Evolutionary conservation across 306 rosid genomes (phyloP).

Genomic region (Inga oerstediana): DNA sequence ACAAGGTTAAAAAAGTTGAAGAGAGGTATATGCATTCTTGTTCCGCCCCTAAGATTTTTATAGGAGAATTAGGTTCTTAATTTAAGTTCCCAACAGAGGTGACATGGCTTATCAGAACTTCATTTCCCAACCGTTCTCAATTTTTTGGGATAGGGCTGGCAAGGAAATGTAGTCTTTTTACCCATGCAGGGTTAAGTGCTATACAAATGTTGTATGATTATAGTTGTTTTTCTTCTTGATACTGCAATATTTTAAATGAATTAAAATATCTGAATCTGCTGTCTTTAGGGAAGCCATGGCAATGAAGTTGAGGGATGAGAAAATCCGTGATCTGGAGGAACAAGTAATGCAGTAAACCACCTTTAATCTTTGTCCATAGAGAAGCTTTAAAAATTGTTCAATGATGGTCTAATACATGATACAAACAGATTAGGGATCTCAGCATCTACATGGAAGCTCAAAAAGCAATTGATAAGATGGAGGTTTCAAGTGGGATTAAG

Average conservation of each 20-base stretch:
- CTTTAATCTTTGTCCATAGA: conserved; percentile 20
- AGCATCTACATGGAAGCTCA: conserved; percentile 76
- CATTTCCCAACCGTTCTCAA: background rate
- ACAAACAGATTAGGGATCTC: conserved; percentile 81
- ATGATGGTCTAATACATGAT: conserved; percentile 32
- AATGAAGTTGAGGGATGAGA: conserved; percentile 52
- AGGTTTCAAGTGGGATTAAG: conserved; percentile 71
- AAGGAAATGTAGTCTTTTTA: background rate
- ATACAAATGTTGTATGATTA: background rate
- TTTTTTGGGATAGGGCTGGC: background rate
- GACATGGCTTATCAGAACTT: background rate
- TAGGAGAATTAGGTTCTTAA: background rate
- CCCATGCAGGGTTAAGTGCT: conserved; percentile 2
- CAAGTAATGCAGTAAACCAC: conserved; percentile 58
- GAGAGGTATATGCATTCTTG: conserved; percentile 57
- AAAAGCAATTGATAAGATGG: conserved; percentile 65
- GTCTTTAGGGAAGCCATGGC: conserved; percentile 67
- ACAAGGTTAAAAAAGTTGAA: conserved; percentile 67
- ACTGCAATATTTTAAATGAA: conserved; percentile 1
- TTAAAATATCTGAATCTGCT: conserved; percentile 23
- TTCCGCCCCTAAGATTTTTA: background rate
- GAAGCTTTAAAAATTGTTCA: background rate
- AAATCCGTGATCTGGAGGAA: conserved; percentile 80
- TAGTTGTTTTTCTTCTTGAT: conserved; percentile 1
- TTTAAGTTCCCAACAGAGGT: background rate